phyloP scores from a whole-genome alignment of 1,284 basidiomycete species.

The Trichosporon sp. region DNA sequence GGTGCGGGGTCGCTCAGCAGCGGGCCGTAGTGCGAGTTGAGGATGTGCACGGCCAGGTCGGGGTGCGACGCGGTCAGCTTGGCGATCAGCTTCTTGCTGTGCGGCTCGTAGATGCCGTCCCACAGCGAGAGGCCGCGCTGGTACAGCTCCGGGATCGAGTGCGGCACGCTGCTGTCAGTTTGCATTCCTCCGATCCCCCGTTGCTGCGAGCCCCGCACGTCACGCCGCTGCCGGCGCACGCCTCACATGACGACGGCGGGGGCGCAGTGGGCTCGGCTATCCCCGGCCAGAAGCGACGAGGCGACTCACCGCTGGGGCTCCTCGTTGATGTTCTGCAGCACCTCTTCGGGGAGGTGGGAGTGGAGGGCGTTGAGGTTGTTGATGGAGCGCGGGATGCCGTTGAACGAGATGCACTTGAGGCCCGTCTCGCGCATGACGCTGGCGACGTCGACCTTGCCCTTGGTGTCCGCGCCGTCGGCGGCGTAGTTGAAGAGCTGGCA shows the following conservation, averaged over 20 bases:
- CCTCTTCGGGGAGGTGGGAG: conserved; percentile 70
- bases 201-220: no score
- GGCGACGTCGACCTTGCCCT: conserved; percentile 25
- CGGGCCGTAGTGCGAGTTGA: conserved; percentile 80
- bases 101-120: conserved; percentile 87
- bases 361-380: conserved; percentile 71
- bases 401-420: conserved; percentile 85
- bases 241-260: no score
- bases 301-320: conserved; percentile 55
- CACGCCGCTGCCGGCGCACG: no score
- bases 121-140: conserved; percentile 68
- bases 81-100: conserved; percentile 78
- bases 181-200: no score
- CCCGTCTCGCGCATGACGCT: conserved; percentile 78
- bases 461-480: conserved; percentile 11
- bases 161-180: conserved; percentile 30
- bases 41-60: conserved; percentile 74
- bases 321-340: conserved; percentile 40
- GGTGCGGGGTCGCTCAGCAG: conserved; percentile 66
- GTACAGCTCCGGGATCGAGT: conserved; percentile 62
- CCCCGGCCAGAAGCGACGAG: no score
- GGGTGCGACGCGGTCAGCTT: conserved; percentile 76
- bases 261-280: no score
- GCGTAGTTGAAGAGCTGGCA: conserved; percentile 41
- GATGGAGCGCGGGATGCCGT: conserved; percentile 57